Evolutionary conservation across 768 basidiomycete species (phyloP).

Genomic region (Leccinum disarticulatum): DNA sequence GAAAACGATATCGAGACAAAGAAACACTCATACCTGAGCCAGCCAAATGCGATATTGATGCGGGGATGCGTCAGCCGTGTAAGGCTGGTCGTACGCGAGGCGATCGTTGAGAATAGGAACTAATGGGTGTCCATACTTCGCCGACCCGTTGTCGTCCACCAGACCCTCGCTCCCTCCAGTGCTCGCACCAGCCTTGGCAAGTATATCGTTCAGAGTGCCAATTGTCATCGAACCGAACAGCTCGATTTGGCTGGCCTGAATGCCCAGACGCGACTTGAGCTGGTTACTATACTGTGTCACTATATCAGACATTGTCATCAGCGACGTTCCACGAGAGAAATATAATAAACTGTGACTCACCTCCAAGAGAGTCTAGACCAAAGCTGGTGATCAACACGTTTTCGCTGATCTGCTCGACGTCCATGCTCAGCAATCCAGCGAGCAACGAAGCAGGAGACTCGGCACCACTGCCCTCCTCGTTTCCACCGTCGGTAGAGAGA

Average conservation of each 20-base stretch:
- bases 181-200: slow-evolving; percentile 16
- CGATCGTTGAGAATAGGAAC: slow-evolving; percentile 31
- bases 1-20: no score
- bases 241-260: slow-evolving; percentile 27
- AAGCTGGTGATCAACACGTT: slow-evolving; percentile 32
- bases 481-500: slow-evolving; percentile 15
- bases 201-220: slow-evolving; percentile 26
- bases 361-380: slow-evolving; percentile 26
- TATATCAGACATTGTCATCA: background rate
- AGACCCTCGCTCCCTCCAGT: slow-evolving; percentile 5
- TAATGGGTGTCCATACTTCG: slow-evolving; percentile 29
- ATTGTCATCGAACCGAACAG: slow-evolving; percentile 27
- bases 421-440: slow-evolving; percentile 24
- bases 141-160: slow-evolving; percentile 24
- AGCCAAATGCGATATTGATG: slow-evolving; percentile 33
- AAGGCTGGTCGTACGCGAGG: slow-evolving; percentile 33
- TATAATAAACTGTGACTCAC: slow-evolving; percentile 7
- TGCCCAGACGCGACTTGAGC: slow-evolving; percentile 27
- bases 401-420: slow-evolving; percentile 28
- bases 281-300: slow-evolving; percentile 33
- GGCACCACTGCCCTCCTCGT: slow-evolving; percentile 9
- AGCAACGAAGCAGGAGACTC: slow-evolving; percentile 30
- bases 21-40: slow-evolving; percentile 25
- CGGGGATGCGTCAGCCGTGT: slow-evolving; percentile 29
- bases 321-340: no score